phyloP scores from a whole-genome alignment of 2,329 filamentous ascomycete genomes.

The Cercospora brassicicola region DNA sequence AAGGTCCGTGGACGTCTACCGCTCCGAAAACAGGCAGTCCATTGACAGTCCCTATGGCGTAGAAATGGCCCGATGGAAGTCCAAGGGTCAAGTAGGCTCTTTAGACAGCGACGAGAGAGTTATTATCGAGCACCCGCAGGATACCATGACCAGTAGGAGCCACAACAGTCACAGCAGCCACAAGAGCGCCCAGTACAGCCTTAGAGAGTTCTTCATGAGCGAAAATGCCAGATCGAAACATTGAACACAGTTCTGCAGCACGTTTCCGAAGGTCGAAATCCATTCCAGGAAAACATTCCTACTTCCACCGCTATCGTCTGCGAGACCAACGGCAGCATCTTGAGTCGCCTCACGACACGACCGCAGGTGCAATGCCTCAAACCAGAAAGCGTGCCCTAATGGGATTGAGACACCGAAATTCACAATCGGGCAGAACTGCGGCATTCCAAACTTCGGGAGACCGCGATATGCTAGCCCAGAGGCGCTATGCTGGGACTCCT shows the following conservation, averaged over 20 bases:
- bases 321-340: not conserved
- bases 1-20: slow-evolving; percentile 19
- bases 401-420: not conserved
- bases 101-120: slow-evolving; percentile 21
- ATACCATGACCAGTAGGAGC: slow-evolving; percentile 10
- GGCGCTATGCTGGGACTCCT: not conserved
- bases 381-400: not conserved
- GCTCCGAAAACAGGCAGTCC: not conserved
- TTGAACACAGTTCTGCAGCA: not conserved
- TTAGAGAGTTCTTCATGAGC: not conserved
- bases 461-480: not conserved
- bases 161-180: slow-evolving; percentile 11
- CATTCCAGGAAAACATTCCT: not conserved
- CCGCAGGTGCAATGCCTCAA: not conserved
- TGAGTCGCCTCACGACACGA: not conserved
- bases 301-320: not conserved
- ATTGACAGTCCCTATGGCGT: slow-evolving; percentile 9
- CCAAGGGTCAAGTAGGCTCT: slow-evolving; percentile 9
- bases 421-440: not conserved
- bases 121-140: slow-evolving; percentile 13
- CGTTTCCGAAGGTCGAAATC: not conserved
- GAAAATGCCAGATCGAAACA: slow-evolving; percentile 10
- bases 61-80: slow-evolving; percentile 19
- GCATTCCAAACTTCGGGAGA: not conserved
- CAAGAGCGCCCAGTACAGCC: not conserved